A percentile compares a stretch with the other conserved stretches of the same genome.
Conservation (phyloP, 1,284 basidiomycete species). For the Xerocomus cyaneibrunnescens region DNA sequence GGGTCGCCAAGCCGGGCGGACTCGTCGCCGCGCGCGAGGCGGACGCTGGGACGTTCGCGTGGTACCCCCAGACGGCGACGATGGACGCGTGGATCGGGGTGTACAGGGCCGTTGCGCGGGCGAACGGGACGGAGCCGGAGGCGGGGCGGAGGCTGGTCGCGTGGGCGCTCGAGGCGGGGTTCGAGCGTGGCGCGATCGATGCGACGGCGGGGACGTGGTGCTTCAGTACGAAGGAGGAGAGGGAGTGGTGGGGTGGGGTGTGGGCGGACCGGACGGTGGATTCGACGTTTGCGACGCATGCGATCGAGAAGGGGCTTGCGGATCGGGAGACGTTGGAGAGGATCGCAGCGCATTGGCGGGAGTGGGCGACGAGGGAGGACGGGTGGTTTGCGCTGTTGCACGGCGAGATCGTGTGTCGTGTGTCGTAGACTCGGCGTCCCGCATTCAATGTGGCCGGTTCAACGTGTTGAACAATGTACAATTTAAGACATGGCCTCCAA, state of each 20-base stretch:
- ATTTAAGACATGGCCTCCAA: too few relatives aligned
- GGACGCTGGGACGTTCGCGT: neutral
- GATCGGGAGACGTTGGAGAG: neutral
- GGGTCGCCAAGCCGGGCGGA: neutral
- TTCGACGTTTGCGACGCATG: slow-evolving; percentile 25
- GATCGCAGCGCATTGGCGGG: slow-evolving; percentile 14
- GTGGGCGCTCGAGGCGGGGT: neutral
- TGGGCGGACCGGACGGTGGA: slow-evolving; percentile 37
- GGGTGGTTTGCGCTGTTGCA: slow-evolving; percentile 38
- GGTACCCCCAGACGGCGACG: neutral
- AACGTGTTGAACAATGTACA: too few relatives aligned
- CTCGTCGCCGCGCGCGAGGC: neutral
- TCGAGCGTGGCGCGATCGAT: neutral
- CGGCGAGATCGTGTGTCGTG: slow-evolving; percentile 36
- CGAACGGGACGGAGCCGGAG: neutral
- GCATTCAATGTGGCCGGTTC: neutral
- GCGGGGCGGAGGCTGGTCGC: neutral
- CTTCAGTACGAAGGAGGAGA: slow-evolving; percentile 30
- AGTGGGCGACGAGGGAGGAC: slow-evolving; percentile 36
- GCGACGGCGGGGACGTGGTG: neutral
- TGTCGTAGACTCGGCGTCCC: neutral
- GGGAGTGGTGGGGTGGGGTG: slow-evolving; percentile 36
- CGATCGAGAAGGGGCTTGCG: slow-evolving; percentile 30
- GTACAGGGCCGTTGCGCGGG: neutral
- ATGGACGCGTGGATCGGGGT: neutral